These are phyloP conservation scores for Scenedesmus sp. DNA, from an alignment of 163 green algal genomes.

Conservation along the genomic window DNA sequence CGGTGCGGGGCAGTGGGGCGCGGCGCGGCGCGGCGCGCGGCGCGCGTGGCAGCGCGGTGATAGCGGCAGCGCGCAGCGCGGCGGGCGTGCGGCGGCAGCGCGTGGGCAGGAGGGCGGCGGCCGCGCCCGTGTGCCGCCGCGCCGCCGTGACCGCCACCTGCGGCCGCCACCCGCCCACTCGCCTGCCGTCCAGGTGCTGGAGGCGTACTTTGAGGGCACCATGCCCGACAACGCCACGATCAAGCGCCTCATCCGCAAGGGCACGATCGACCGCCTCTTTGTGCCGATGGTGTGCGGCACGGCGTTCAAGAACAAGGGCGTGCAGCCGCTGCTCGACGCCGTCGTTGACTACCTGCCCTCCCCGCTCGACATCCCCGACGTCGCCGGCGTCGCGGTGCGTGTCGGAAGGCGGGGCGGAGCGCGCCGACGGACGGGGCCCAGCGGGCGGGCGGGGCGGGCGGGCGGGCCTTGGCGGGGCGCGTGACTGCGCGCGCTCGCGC, in stretches of 20 bases:
- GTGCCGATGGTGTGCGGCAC: slow-evolving; percentile 90
- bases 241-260: slow-evolving; percentile 91
- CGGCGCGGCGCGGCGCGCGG: no score
- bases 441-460: no score
- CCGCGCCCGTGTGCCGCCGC: no score
- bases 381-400: slow-evolving; percentile 43
- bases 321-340: slow-evolving; percentile 96
- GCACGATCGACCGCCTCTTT: slow-evolving; percentile 81
- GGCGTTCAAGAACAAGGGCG: slow-evolving; percentile 99
- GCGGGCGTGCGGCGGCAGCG: no score
- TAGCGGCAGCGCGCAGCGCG: no score
- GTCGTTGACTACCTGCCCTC: slow-evolving; percentile 96
- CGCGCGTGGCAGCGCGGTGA: no score
- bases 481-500: no score
- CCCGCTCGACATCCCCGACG: slow-evolving; percentile 80
- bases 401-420: not conserved
- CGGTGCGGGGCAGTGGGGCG: slow-evolving; percentile 50
- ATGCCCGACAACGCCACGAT: slow-evolving; percentile 79
- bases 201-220: slow-evolving; percentile 58
- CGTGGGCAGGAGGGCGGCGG: no score
- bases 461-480: no score
- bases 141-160: no score
- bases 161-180: no score
- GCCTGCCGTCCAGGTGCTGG: slow-evolving; percentile 32
- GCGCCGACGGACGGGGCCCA: no score